A percentile compares a stretch with the other conserved stretches of the same genome.
Evolutionary conservation across 73 alveolate genomes (phyloP).

Genomic region (Paramecium tetraurelia): DNA sequence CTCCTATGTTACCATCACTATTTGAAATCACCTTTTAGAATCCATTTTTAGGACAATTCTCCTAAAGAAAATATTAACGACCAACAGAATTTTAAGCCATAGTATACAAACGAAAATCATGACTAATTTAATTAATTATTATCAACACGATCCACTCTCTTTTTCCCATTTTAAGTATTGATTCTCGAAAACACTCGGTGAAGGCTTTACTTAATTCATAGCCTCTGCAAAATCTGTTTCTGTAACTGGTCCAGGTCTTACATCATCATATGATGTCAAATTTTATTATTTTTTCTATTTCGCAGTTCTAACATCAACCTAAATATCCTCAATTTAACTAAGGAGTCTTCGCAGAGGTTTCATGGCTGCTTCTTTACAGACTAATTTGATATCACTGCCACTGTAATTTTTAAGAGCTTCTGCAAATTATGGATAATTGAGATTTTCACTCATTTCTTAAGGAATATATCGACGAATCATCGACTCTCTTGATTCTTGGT

Average conservation of each 20-base stretch:
- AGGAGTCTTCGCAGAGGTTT: constrained; percentile 85
- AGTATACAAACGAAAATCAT: constrained; percentile 1
- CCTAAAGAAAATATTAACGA: background rate
- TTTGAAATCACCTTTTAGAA: constrained; percentile 19
- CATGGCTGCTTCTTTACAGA: constrained; percentile 99
- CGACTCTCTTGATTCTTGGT: constrained; percentile 89
- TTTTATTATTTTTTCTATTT: background rate
- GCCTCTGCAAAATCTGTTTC: constrained; percentile 88
- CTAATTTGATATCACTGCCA: constrained; percentile 95
- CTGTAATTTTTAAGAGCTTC: constrained; percentile 87
- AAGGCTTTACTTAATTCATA: constrained; percentile 84
- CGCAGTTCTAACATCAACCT: background rate
- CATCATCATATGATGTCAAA: background rate
- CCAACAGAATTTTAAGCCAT: constrained; percentile 30
- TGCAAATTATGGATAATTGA: constrained; percentile 78
- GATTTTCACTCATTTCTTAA: constrained; percentile 68
- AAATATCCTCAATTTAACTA: constrained; percentile 62
- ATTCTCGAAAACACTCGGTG: constrained; percentile 79
- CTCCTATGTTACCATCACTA: background rate
- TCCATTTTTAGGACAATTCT: background rate
- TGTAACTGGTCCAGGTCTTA: constrained; percentile 86
- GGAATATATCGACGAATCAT: constrained; percentile 84
- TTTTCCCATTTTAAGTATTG: constrained; percentile 92
- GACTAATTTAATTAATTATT: constrained; percentile 5
- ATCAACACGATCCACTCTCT: constrained; percentile 89